Evolutionary conservation across 306 rosid species (phyloP).

Genomic region (Rosa persica): DNA sequence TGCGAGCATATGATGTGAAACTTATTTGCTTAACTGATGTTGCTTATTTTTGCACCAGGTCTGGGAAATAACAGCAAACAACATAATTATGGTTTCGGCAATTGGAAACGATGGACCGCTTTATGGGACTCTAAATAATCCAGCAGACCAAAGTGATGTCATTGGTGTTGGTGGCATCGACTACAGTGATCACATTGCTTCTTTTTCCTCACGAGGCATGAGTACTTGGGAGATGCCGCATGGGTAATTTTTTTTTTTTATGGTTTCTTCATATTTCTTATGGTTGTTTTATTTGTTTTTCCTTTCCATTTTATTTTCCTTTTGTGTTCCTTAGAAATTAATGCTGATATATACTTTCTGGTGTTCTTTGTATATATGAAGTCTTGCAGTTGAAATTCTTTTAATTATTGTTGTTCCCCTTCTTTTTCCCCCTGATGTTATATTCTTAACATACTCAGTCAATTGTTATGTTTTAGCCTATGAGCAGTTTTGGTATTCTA

Average conservation of each 20-base stretch:
- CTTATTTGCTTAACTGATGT: conserved; percentile 23
- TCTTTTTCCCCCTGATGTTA: background rate
- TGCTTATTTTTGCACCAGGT: conserved; percentile 53
- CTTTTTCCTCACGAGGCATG: conserved; percentile 99
- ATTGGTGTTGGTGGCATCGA: conserved; percentile 99
- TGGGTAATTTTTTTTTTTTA: conserved; percentile 53
- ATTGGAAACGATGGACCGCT: conserved; percentile 99
- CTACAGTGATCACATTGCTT: conserved; percentile 97
- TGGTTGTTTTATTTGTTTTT: background rate
- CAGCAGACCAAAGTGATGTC: conserved; percentile 96
- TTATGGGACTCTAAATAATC: conserved; percentile 94
- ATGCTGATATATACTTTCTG: background rate
- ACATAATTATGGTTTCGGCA: conserved; percentile 96
- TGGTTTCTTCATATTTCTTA: background rate
- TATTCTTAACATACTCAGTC: background rate
- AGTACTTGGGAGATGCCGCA: conserved; percentile 99
- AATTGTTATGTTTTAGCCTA: background rate
- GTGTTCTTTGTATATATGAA: background rate
- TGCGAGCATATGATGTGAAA: background rate
- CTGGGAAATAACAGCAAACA: conserved; percentile 97
- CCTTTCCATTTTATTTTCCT: background rate
- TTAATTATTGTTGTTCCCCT: background rate
- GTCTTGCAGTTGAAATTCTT: background rate
- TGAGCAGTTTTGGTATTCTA: conserved; percentile 21
- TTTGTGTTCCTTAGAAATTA: background rate